These are phyloP conservation scores for Flaveria trinervia DNA, from an alignment of 129 eudicot genomes.

Conservation along the genomic window DNA sequence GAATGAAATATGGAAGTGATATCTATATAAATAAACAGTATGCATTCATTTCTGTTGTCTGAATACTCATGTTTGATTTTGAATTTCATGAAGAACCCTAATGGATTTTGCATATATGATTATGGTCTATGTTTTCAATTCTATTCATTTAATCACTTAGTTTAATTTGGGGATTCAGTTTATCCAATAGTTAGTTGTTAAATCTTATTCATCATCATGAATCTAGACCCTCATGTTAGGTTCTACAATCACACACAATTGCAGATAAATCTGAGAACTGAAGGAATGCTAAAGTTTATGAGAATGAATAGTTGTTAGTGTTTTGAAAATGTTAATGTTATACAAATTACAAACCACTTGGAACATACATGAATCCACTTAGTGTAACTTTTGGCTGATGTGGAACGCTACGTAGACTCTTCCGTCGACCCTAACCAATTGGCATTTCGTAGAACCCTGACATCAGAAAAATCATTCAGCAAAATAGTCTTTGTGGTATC, in stretches of 20 bases:
- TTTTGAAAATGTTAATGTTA: no score
- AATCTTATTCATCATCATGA: no score
- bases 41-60: background rate
- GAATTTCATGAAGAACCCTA: background rate
- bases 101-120: background rate
- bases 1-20: background rate
- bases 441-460: background rate
- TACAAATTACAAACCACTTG: no score
- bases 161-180: no score
- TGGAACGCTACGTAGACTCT: no score
- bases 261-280: background rate
- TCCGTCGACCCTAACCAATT: background rate
- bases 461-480: background rate
- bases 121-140: background rate
- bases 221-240: background rate
- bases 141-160: no score
- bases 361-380: no score
- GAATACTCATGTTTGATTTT: background rate
- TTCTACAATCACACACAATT: slow-evolving; percentile 14
- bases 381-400: no score
- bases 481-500: background rate
- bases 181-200: no score
- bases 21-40: background rate
- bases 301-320: no score
- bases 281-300: background rate